Base-by-base conservation (phyloP, 2,329 filamentous ascomycete genomes). In the Diaporthe vaccinii region DNA sequence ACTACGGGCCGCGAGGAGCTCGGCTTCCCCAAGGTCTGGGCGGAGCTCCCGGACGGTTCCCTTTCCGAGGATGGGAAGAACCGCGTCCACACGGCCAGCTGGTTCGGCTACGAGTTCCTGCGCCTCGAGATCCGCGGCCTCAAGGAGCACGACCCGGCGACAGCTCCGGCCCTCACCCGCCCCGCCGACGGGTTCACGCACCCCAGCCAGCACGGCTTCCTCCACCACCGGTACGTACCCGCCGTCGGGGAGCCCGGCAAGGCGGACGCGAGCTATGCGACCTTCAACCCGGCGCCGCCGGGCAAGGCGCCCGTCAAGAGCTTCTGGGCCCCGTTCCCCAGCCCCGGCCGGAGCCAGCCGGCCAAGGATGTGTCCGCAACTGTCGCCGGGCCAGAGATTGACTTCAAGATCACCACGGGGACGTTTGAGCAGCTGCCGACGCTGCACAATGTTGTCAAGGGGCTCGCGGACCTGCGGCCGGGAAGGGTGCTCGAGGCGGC, bases 171-270 rank as follows among this genome's bases (percentile, higher is more conserved):
- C 20, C 62, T 67, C 44, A 67, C 62, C 14, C 62, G 62, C 28
- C 31, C 62, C 41, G 28, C 62, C 8, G 62, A 67, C 44, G 41
- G 62, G 4, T 67, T 67, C 62, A 67, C 62, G 31, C 62, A 67
- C 44, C 62, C 62, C 62, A 67, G 10, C 12, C 62, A 67, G 62
- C 62, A 86, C 22, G 88, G 87, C 2, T 85, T 89, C 7, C 82
- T 92, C n/a, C 84, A 87, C 15, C 88, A 91, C 80, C 85, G 88
- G 44, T 92, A 91, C 78, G 85, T 93, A 0, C 91, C 91, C 0
- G 83, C 85, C 4, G 89, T 90, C 1, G 89, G 89, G 1, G 83
- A 83, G 31, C 84, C 81, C 2, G 89, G 89, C 28, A 67, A 25
- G 62, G 62, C 62, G 20, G 62, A 67, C 20, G 62, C 62, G 28